These are phyloP conservation scores for Leishmania amazonensis DNA, from an alignment of 208 protist species.

Conservation along the genomic window DNA sequence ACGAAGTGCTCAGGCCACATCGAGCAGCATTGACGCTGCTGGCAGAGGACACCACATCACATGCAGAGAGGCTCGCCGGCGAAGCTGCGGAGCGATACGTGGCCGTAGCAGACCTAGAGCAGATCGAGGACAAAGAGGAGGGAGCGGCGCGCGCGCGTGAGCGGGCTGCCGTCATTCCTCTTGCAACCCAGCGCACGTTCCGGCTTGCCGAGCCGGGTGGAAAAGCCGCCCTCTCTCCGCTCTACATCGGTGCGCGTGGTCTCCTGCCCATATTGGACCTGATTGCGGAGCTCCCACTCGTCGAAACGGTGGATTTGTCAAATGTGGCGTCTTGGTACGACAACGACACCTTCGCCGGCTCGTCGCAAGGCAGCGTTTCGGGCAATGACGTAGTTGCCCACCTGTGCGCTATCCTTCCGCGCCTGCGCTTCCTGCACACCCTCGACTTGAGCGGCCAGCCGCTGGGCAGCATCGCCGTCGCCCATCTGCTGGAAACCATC, in stretches of 20 bases:
- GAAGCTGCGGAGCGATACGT: slow-evolving; percentile 47
- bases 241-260: slow-evolving; percentile 70
- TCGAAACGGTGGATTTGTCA: slow-evolving; percentile 63
- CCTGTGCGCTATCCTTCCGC: slow-evolving; percentile 43
- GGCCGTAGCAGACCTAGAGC: slow-evolving; percentile 26
- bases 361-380: slow-evolving; percentile 18
- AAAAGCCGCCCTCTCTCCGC: not conserved
- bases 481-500: slow-evolving; percentile 42
- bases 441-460: slow-evolving; percentile 56
- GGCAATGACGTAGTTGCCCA: slow-evolving; percentile 61
- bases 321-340: slow-evolving; percentile 62
- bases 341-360: slow-evolving; percentile 43
- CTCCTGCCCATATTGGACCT: slow-evolving; percentile 64
- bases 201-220: slow-evolving; percentile 11
- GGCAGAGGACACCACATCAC: slow-evolving; percentile 50
- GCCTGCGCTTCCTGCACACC: slow-evolving; percentile 36
- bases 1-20: slow-evolving; percentile 60
- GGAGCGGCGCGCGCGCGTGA: not conserved
- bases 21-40: slow-evolving; percentile 50
- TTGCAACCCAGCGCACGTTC: slow-evolving; percentile 34
- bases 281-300: slow-evolving; percentile 54
- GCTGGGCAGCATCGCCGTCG: slow-evolving; percentile 49
- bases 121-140: slow-evolving; percentile 37
- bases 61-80: slow-evolving; percentile 21
- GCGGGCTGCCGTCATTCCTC: slow-evolving; percentile 30